Base-by-base conservation (phyloP, 352 stramenopile genomes). In the Globisporangium iwayamae region DNA sequence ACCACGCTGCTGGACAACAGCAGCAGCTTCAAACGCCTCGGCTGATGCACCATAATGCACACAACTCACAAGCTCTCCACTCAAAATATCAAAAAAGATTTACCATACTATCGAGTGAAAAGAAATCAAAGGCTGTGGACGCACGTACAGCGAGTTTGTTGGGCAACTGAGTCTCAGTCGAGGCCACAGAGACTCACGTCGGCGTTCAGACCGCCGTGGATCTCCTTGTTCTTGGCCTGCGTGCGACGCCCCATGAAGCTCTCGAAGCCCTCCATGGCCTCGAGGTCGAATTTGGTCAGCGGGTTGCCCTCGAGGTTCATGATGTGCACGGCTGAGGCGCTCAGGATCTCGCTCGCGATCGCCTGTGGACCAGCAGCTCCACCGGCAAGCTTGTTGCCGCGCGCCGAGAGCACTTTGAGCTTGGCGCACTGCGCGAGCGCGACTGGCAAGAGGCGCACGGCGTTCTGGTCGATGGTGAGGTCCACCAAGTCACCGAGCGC, bases 211-310 rank as follows among this genome's bases (percentile, higher is more conserved):
- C 87, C 87, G 46, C 81, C 83, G 57, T 93, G 83, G 56, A 95
- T 87, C 62, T 92, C 87, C 76, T 95, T 95, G 75, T 95, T 90
- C 66, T 95, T 95, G 43, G 90, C 73, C 60, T 81, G 70, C 43
- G 80, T 94, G 36, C 87, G 87, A n/a, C 87, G 78, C 60, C 72
- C 65, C 46, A 94, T 61, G 69, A 95, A 95, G 30, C 68, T 71
- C 11, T 93, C 77, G 46, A 91, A 85, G 38, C 87, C 85, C 18
- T 90, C 74, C 87, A 95, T 94, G 34, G 58, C 61, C 60, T 93
- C 81, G 9, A 95, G 60, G 7, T 95, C 81, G 22, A 83, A 72
- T 63, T 95, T 95, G 28, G 59, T 90, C 76, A 95, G 78, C 0
- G 81, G 76, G 60, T 95, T 94, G 8, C 85, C 76, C 54, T 95